Base-by-base conservation (phyloP, 768 basidiomycete genomes). In the Macrolepiota dolichaula region DNA sequence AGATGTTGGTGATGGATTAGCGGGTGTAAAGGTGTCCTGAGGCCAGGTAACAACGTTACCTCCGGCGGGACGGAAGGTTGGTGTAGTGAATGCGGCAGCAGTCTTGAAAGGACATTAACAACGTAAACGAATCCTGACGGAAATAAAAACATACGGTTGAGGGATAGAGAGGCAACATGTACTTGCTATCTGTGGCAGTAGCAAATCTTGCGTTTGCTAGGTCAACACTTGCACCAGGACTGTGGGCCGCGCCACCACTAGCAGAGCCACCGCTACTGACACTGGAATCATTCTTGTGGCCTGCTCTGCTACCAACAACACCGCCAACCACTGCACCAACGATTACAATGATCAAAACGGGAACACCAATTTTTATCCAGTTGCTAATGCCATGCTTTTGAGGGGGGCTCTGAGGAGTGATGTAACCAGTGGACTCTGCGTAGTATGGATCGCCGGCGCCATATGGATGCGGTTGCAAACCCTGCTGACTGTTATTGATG, bases 81-180 rank as follows among this genome's bases (percentile, higher is more conserved):
- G 91, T 0, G 76, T 68, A 17, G 84, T 82, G 72, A 86, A 94
- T 9, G 81, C 84, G 32, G 88, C 90, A 11, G 85, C 75, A 44
- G 91, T 94, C 90, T 94, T 65, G 29, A 24, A 49, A 32, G 47
- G 54, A 60, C 62, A 64, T 57, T 57, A 27, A 32, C 7, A 32
- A 32, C 59, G 37, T 36, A 15, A 12, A 47, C 11, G 46, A 59
- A 35, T 19, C 29, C 49, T 13, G 25, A 42, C 36, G 40, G 59
- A 36, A 38, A 57, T 57, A 47, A 32, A 60, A 36, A 84, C 92
- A 77, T 63, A 96, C 95, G 4, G 92, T 92, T 19, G 92, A 88
- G 5, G 94, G 92, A 71, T 96, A 96, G 27, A 95, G 69, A 0
- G 96, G 96, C 58, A 93, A 79, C 77, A 89, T 81, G 71, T 85